Conservation (phyloP, 208 protist genomes). For the Acanthamoeba royreba region DNA sequence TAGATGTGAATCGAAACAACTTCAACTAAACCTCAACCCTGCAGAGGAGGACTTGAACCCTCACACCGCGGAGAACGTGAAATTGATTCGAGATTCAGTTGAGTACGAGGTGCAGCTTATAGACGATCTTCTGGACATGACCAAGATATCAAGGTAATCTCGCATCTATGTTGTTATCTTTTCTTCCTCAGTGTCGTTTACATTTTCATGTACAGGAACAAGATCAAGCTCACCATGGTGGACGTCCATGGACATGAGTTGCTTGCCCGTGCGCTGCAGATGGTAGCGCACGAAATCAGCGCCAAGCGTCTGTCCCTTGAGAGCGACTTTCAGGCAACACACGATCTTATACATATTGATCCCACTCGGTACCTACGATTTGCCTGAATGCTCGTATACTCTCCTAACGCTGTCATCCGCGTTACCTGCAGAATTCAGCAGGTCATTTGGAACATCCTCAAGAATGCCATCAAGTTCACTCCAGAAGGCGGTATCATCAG, state of each 20-base stretch:
- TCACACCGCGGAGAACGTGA: neutral
- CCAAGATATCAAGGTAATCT: neutral
- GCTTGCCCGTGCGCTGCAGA: neutral
- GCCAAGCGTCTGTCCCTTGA: neutral
- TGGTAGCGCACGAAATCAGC: neutral
- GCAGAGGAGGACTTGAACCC: neutral
- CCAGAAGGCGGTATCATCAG: neutral
- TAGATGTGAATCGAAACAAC: no score
- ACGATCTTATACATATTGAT: neutral
- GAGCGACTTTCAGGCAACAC: neutral
- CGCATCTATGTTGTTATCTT: no score
- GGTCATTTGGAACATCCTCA: slow-evolving; percentile 2
- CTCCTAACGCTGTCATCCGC: neutral
- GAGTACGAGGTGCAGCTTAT: slow-evolving; percentile 24
- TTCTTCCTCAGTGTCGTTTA: no score
- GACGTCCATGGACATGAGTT: neutral
- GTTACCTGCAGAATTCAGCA: neutral
- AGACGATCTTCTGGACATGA: neutral
- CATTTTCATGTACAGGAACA: no score
- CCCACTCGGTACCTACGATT: neutral
- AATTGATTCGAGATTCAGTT: neutral
- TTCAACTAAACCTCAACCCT: neutral
- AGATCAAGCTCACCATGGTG: neutral
- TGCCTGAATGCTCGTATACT: neutral
- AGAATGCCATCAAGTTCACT: slow-evolving; percentile 31